Evolutionary conservation across 2,329 filamentous ascomycete species (phyloP), one percentile per base, ranked within the genome.

Genomic region (Aquanectria penicillioides): DNA sequence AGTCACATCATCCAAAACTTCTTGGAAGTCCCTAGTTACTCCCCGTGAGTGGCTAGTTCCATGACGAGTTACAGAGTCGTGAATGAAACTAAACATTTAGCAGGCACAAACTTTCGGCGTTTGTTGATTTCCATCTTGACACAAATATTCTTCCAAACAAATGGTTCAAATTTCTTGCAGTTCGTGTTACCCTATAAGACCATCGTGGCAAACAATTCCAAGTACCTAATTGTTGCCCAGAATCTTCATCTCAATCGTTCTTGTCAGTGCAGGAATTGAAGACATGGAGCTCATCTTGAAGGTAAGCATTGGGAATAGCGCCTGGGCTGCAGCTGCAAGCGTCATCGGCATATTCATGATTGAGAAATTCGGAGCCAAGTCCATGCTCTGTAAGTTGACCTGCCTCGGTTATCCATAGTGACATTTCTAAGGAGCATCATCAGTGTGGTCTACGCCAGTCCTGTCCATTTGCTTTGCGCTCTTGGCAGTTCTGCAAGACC

Each of bases 91-190:
- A 48, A 18, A 6, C 6, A 5, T 18, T 11, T 23, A 9, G 2
- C 7, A n/a, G 33, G 29, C 13, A 8, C n/a, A 12, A 48, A 36
- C 22, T 22, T 48, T 3, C 44, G 44, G 8, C 31, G 44, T 6
- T 48, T 48, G 2, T 15, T 25, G 20, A 48, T 48, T 17, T 29
- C 31, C 5, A 18, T 48, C 20, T 33, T 34, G 6, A 48, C 44
- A 12, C 31, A 48, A 9, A 22, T 48, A 12, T 48, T 48, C 44
- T 48, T 36, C 33, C 44, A 48, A 15, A 26, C 33, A 5, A 48
- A 48, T 25, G 44, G 44, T 6, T 34, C 28, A 13, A 48, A 48
- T 23, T 48, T 48, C 31, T 34, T 48, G n/a, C 44, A 13, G 8
- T 10, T 15, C n/a, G 11, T 18, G 5, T 34, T 23, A 13, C 6